Percentiles rank a stretch among this genome's conserved stretches.
phyloP scores from a whole-genome alignment of 345 rosid species.

The Eutrema japonicum region DNA sequence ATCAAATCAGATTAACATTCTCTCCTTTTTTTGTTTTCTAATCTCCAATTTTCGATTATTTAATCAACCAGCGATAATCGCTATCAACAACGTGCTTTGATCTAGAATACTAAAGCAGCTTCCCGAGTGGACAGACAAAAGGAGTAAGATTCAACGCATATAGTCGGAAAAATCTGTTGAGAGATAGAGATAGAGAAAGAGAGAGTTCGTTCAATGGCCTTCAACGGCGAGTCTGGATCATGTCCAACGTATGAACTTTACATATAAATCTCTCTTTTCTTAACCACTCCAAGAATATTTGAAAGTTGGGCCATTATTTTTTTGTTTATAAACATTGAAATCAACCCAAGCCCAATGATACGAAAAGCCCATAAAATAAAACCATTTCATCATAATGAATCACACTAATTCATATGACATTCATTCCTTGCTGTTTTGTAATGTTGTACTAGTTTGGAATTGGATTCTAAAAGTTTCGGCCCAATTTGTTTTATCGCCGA shows the following conservation, averaged over 20 bases:
- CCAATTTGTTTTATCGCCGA: neutral
- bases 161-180: neutral
- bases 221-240: constrained; percentile 73
- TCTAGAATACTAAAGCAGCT: neutral
- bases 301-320: no score
- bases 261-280: neutral
- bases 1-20: neutral
- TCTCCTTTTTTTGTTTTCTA: neutral
- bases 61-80: neutral
- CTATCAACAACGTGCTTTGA: neutral
- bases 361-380: neutral
- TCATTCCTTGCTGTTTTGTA: neutral
- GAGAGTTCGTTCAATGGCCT: constrained; percentile 49
- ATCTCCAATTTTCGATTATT: neutral
- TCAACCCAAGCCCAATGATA: neutral
- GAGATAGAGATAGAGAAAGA: no score
- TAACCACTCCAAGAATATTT: neutral
- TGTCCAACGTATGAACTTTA: neutral
- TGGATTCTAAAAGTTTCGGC: no score
- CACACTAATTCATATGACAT: neutral
- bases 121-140: neutral
- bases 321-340: no score
- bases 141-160: neutral
- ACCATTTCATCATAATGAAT: neutral
- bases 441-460: no score